These are phyloP conservation scores for Fusarium secorum DNA, from an alignment of 2,329 filamentous ascomycete species.

Conservation along the genomic window DNA sequence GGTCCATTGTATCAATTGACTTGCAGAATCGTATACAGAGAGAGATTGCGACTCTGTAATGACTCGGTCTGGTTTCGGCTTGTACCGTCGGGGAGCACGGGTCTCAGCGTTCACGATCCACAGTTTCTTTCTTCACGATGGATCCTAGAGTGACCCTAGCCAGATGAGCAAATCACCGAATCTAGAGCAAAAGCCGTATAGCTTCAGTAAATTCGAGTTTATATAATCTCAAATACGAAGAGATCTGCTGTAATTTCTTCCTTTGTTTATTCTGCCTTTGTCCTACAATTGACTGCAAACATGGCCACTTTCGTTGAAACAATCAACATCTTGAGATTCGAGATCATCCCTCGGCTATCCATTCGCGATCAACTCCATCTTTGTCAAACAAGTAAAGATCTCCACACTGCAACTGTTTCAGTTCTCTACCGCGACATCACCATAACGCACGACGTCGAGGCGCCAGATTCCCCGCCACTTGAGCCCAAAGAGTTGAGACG, in stretches of 20 bases:
- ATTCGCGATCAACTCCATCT: constrained; percentile 8
- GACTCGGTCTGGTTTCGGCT: not conserved
- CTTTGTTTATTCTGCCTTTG: too few relatives aligned
- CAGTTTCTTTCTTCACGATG: not conserved
- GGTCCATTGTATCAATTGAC: not conserved
- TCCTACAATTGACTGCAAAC: not conserved
- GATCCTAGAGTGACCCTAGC: not conserved
- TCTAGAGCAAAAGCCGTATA: not conserved
- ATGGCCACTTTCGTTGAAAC: not conserved
- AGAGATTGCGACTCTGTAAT: not conserved
- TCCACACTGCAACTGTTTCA: constrained; percentile 1
- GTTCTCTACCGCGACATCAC: not conserved
- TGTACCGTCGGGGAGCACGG: not conserved
- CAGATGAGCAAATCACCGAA: not conserved
- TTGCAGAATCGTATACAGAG: not conserved
- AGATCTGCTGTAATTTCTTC: accelerated
- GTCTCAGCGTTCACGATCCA: not conserved
- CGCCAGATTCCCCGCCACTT: not conserved
- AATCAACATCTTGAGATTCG: constrained; percentile 2
- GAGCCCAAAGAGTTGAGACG: not conserved
- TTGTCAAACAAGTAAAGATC: constrained; percentile 7
- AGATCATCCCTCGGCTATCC: constrained; percentile 12
- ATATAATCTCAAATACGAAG: not conserved
- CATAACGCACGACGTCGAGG: not conserved
- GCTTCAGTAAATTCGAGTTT: not conserved